These are phyloP conservation scores for Fraxinus ornus DNA, from an alignment of 305 asterid species.

Conservation along the genomic window DNA sequence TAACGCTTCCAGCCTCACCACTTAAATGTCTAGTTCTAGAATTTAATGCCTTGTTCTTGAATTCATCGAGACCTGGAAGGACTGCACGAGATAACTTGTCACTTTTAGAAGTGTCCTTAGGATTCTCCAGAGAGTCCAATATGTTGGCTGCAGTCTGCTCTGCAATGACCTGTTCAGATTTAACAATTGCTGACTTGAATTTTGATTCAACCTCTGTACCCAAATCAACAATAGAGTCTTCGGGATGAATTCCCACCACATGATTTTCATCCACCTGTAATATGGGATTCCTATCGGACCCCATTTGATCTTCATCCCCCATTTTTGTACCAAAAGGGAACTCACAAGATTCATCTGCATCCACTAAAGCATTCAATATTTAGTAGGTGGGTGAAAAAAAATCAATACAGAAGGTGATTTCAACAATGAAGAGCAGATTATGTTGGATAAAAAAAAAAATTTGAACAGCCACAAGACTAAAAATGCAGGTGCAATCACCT, in stretches of 20 bases:
- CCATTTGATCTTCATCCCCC: constrained; percentile 45
- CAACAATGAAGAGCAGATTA: neutral
- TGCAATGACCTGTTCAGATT: constrained; percentile 24
- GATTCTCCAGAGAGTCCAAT: constrained; percentile 27
- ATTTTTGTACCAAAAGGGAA: constrained; percentile 39
- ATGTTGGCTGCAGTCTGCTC: constrained; percentile 41
- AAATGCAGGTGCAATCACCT: neutral
- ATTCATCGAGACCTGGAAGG: constrained; percentile 76
- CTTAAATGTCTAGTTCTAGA: constrained; percentile 37
- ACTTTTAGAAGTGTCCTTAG: constrained; percentile 37
- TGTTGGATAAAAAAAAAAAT: neutral
- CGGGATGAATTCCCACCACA: constrained; percentile 28
- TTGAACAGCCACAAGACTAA: neutral
- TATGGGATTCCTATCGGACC: constrained; percentile 28
- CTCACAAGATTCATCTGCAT: constrained; percentile 49
- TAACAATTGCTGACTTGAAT: constrained; percentile 24
- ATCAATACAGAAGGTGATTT: constrained; percentile 8
- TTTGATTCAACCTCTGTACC: constrained; percentile 27
- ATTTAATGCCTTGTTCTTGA: constrained; percentile 69
- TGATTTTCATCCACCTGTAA: constrained; percentile 32
- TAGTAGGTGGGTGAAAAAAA: constrained; percentile 10
- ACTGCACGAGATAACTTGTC: constrained; percentile 47
- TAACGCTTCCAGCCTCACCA: constrained; percentile 62
- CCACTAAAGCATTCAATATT: constrained; percentile 16
- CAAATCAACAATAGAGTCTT: constrained; percentile 23